Evolutionary conservation across 108 stramenopile genomes (phyloP), one percentile per base, ranked within the genome.

Genomic region (Poteriospumella lacustris): DNA sequence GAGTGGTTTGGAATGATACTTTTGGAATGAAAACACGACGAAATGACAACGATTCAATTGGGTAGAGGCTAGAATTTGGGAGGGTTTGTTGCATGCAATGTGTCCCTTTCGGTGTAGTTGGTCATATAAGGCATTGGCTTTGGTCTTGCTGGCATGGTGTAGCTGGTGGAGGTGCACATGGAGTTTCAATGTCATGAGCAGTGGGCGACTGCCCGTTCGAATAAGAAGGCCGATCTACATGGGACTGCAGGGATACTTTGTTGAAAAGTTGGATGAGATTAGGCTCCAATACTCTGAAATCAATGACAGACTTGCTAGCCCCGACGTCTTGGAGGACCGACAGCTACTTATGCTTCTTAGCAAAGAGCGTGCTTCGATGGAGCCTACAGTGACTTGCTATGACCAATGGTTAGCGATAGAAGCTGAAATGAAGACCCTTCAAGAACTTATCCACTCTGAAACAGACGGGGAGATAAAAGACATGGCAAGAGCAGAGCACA

Each of bases 291-390:
- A 44, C 80, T 78, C 82, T 39, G 82, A 82, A 67, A 47, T 85
- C 41, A 85, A 81, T 24, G 82, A 85, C 58, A 56, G 82, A 12
- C 60, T 85, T 43, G 84, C 78, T 29, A 81, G 82, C 39, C 84
- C 84, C 39, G 84, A 85, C 28, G 79, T 85, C 1, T 42, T 77
- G 3, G 36, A 73, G 12, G 36, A 85, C 75, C 60, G 79, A 12
- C 79, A 83, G 52, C 79, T 64, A 40, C 41, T 85, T 33, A 80
- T 81, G 76, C 44, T 80, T 12, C 43, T 83, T 29, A 52, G 75
- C 19, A 59, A 81, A 42, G 82, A 81, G 41, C 39, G 82, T 28
- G 59, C 80, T 31, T 38, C 1, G 44, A 34, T 60, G 2, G 2
- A 1, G 29, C 26, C 47, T n/a, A 76, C 47, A 58, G 33, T 26